Conservation (phyloP, 2,329 filamentous ascomycete species). For the Neofusicoccum cordaticola region DNA sequence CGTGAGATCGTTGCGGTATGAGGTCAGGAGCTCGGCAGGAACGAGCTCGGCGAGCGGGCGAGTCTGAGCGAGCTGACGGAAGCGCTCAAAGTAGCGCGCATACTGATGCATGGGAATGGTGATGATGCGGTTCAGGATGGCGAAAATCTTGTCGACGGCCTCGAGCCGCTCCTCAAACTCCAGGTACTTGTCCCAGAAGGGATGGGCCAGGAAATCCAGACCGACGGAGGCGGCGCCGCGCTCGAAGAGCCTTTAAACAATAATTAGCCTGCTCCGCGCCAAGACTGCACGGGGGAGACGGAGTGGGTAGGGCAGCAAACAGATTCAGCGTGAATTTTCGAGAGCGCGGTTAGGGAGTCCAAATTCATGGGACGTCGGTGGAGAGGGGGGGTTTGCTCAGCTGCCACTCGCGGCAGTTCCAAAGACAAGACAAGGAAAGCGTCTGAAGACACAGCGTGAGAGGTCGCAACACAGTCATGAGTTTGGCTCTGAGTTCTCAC, state of each 20-base stretch:
- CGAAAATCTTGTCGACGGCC: slow-evolving; percentile 78
- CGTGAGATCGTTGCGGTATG: slow-evolving; percentile 70
- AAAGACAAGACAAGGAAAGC: slow-evolving; percentile 42
- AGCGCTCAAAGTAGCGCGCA: slow-evolving; percentile 89
- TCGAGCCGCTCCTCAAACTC: slow-evolving; percentile 94
- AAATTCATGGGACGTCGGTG: slow-evolving; percentile 16
- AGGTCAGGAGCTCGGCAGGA: slow-evolving; percentile 63
- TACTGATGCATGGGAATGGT: slow-evolving; percentile 95
- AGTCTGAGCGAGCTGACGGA: slow-evolving; percentile 70
- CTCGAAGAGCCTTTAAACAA: slow-evolving; percentile 73
- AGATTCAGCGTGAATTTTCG: slow-evolving; percentile 24
- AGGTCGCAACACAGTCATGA: slow-evolving; percentile 20
- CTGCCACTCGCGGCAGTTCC: slow-evolving; percentile 17
- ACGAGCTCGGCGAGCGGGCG: slow-evolving; percentile 73
- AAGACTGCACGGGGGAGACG: slow-evolving; percentile 26
- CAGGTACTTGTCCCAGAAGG: slow-evolving; percentile 98
- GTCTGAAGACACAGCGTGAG: slow-evolving; percentile 36
- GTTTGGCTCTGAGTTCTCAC: slow-evolving; percentile 24
- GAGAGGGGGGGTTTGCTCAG: slow-evolving; percentile 12
- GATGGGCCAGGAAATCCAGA: slow-evolving; percentile 88
- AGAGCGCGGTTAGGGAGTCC: slow-evolving; percentile 12
- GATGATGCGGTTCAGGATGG: slow-evolving; percentile 77
- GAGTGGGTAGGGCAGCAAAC: slow-evolving; percentile 42
- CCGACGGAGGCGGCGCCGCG: slow-evolving; percentile 81
- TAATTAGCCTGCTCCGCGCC: slow-evolving; percentile 36